Base-by-base conservation (phyloP, 768 basidiomycete genomes). In the Gymnopilus junonius region DNA sequence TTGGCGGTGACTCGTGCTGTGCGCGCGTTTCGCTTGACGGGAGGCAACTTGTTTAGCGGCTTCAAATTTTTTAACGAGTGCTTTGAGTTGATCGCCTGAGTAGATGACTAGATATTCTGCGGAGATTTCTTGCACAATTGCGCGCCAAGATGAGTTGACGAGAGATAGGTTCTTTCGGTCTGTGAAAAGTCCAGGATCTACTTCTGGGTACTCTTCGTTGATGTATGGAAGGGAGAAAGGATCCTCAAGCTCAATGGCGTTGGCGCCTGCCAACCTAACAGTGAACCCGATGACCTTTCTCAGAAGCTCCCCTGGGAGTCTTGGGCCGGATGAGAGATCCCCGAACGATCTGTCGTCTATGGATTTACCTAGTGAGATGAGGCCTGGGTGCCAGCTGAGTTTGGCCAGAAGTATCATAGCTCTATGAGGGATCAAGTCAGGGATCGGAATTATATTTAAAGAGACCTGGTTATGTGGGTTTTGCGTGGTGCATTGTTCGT, bases 21-120 rank as follows among this genome's bases (percentile, higher is more conserved):
- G 15, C 7, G 40, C 40, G 40, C 40, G 40, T n/a, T 42, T 42
- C n/a, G 17, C 40, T 42, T 20, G 17, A n/a, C 11, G 40, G 11
- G 40, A 2, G 40, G 40, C 5, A n/a, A 15, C 40, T 6, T 73
- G 39, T 17, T 72, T 73, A 66, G 67, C 69, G 7, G 61, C 58
- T 60, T 82, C 78, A 34, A 83, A 72, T 29, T 70, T 71, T 32
- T 77, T 68, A 37, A 81, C 74, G 6, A 78, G 64, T 34, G 67
- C 50, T 11, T 69, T 56, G 25, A 82, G 70, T 59, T 83, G 76
- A n/a, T 70, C 63, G 14, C 72, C 72, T 6, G 72, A 73, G 32
- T 75, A 73, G 51, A 84, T 70, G 58, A 75, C 73, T 12, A 83
- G 65, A 53, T 83, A 80, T 57, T 83, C 80, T 29, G 75, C 71